Conservation (phyloP, 257 asterid genomes). For the Orobanche coerulescens region DNA sequence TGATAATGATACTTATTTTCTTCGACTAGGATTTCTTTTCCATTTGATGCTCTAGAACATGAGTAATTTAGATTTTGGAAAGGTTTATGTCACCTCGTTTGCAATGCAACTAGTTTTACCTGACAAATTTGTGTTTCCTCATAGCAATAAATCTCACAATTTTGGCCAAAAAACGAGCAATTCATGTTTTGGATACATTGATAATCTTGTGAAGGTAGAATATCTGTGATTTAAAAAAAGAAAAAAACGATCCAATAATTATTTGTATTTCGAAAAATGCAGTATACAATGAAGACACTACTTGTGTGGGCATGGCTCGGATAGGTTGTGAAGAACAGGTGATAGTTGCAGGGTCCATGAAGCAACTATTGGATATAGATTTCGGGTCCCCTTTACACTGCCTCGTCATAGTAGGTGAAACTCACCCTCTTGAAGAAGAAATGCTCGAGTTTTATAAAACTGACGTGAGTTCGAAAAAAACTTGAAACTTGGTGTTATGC, state of each 20-base stretch:
- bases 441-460: conserved; percentile 62
- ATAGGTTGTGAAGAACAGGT: conserved; percentile 82
- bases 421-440: conserved; percentile 88
- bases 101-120: no score
- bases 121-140: no score
- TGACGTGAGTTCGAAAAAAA: neutral
- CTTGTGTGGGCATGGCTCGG: conserved; percentile 84
- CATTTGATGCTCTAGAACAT: no score
- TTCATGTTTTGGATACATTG: neutral
- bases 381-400: conserved; percentile 84
- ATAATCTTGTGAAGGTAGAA: neutral
- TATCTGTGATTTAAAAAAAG: neutral
- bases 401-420: conserved; percentile 74
- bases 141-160: neutral
- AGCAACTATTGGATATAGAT: conserved; percentile 51
- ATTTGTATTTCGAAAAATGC: conserved; percentile 26
- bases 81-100: no score
- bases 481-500: neutral
- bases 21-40: no score
- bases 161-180: neutral
- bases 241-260: no score
- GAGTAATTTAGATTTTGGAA: no score
- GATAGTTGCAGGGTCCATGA: conserved; percentile 71
- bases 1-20: no score
- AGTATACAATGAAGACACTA: conserved; percentile 63